Base-by-base conservation (phyloP, 768 basidiomycete genomes). In the Chalciporus pseudorubinellus region DNA sequence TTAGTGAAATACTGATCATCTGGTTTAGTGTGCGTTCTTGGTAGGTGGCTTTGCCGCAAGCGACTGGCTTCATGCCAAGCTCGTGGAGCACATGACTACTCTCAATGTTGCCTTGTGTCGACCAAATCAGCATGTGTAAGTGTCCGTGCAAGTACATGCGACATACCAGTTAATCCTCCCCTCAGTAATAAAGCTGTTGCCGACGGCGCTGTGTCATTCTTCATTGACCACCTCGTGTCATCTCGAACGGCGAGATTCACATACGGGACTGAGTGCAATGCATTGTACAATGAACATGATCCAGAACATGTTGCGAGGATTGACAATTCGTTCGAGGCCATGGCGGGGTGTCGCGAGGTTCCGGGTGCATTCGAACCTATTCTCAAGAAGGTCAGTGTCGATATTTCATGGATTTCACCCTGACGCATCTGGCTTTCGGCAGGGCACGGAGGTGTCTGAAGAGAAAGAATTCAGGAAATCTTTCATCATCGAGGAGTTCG, bases 31-130 rank as follows among this genome's bases (percentile, higher is more conserved):
- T 10, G 66, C 73, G 16, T 70, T 77, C 42, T 70, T 82, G 3
- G 76, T 78, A 1, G 76, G 78, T 12, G 76, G 76, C 0, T 78
- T 78, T 54, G 71, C 72, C 10, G 72, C 74, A 3, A 77, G 69
- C 43, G 70, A 73, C 33, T 77, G 70, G 67, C 60, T 78, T 8
- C 75, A 71, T 48, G 51, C 59, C 10, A 64, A 67, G 36, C 70
- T 81, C 3, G 67, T 70, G 26, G 56, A 64, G 29, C 52, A 60
- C 1, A 55, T 80, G 16, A 58, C 56, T 20, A 57, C 63, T 6
- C 59, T 67, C 6, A 68, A 69, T 4, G 52, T 76, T 10, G 64
- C 65, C 18, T 60, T 80, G 12, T 67, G 70, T 46, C 69, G 77
- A 6, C 79, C 78, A 2, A 74, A 77, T 51, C 72, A 70, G 24